Base-by-base conservation (phyloP, 202 grass and related monocot genomes). In the Setaria italica region DNA sequence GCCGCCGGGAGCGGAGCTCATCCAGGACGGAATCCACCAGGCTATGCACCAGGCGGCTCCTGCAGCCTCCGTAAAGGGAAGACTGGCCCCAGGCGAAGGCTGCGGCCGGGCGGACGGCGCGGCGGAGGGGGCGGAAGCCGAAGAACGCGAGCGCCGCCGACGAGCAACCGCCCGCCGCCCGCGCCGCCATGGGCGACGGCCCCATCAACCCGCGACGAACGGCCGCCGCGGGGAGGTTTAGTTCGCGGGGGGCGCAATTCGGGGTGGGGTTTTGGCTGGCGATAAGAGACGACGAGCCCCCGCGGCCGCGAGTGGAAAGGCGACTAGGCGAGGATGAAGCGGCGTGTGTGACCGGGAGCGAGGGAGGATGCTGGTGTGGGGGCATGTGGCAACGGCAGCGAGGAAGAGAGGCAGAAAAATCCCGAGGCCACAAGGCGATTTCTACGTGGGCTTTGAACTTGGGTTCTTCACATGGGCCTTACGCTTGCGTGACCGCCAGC, bases 21-120 rank as follows among this genome's bases (percentile, higher is more conserved):
- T 96, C 82, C 81, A 92, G 64, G 53, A 95, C 79, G 25, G 83
- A 86, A 63, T 94, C 86, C 35, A 92, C 86, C 41, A 96, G 80
- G 49, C 74, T 94, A 72, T 91, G 90, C n/a, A 29, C 69, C 41
- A 73, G 58, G 29, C 85, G 78, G 32, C 67, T 77, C 53, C 82
- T 30, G 50, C 79, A 72, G 25, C 73, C 82, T 29, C 78, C 84
- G 10, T 72, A 19, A 32, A 60, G 51, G 12, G 77, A 80, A 77
- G 37, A 81, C 33, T 82, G 67, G 20, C 77, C 78, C 63, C 78
- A 78, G 20, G 62, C 41, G 82, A 62, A 47, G 64, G 76, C 54
- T 32, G 90, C 68, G 74, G 78, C 66, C 34, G 80, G 74, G 58
- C 85, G 80, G 69, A 73, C 57, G 32, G 84, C 70, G 65, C 89